These are phyloP conservation scores for Oehlia diaphana DNA, from an alignment of 192 early-diverging fungal species.

Conservation along the genomic window DNA sequence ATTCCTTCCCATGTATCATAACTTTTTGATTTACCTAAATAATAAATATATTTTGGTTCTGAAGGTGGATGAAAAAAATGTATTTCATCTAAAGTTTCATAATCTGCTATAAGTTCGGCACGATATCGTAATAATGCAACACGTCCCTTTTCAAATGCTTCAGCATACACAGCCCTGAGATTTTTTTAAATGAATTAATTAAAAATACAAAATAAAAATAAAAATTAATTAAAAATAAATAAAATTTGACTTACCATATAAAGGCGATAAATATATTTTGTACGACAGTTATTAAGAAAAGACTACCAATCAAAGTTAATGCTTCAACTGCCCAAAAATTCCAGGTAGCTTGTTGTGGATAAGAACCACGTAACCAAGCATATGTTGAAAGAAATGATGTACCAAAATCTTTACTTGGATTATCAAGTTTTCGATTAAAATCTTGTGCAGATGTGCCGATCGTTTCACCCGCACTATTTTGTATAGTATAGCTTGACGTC, in stretches of 20 bases:
- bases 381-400: background rate
- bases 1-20: background rate
- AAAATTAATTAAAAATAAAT: background rate
- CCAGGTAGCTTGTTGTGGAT: background rate
- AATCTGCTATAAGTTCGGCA: background rate
- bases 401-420: background rate
- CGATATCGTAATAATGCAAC: background rate
- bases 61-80: background rate
- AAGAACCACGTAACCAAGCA: background rate
- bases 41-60: background rate
- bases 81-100: background rate
- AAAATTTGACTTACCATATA: background rate
- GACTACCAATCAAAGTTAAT: background rate
- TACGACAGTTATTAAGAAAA: background rate
- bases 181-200: background rate
- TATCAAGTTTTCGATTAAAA: background rate
- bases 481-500: too few relatives aligned
- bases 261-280: conserved; percentile 1
- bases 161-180: background rate
- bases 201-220: background rate
- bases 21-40: background rate
- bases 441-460: background rate
- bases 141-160: background rate
- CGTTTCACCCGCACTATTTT: background rate
- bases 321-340: background rate